phyloP scores from a whole-genome alignment of 2,329 filamentous ascomycete species.

The Cladorrhinum sp. region DNA sequence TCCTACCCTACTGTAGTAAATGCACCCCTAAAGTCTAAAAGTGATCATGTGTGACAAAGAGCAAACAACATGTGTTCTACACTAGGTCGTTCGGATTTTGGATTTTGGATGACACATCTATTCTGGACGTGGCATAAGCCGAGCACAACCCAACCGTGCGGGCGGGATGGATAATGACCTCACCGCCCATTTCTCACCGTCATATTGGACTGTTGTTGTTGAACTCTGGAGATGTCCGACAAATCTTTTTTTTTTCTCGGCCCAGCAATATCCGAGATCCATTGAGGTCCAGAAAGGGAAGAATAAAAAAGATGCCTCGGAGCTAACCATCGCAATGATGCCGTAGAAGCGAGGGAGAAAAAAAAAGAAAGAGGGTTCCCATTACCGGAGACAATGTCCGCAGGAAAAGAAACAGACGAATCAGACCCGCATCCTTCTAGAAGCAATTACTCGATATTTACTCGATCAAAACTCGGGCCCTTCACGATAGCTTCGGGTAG shows the following conservation, averaged over 20 bases:
- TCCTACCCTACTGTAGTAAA: not conserved
- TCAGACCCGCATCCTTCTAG: constrained; percentile 6
- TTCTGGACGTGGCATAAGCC: not conserved
- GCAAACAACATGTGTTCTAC: not conserved
- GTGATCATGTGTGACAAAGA: not conserved
- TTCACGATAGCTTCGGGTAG: constrained; percentile 21
- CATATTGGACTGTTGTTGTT: too few relatives aligned
- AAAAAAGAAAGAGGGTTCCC: not conserved
- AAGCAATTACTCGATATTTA: constrained; percentile 43
- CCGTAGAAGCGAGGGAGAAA: too few relatives aligned
- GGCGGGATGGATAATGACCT: not conserved
- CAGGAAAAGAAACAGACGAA: constrained; percentile 7
- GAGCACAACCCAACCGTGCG: not conserved
- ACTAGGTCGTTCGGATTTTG: not conserved
- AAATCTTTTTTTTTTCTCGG: not conserved
- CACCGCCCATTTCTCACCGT: not conserved
- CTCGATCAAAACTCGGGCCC: constrained; percentile 42
- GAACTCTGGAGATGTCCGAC: not conserved
- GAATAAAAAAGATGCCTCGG: not conserved
- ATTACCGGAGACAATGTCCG: not conserved
- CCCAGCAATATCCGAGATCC: too few relatives aligned
- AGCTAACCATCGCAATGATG: not conserved
- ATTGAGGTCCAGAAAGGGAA: too few relatives aligned
- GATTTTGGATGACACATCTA: not conserved
- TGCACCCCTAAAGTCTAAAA: not conserved